Evolutionary conservation across 2,329 filamentous ascomycete species (phyloP).

Genomic region (Elsinoe arachidis): DNA sequence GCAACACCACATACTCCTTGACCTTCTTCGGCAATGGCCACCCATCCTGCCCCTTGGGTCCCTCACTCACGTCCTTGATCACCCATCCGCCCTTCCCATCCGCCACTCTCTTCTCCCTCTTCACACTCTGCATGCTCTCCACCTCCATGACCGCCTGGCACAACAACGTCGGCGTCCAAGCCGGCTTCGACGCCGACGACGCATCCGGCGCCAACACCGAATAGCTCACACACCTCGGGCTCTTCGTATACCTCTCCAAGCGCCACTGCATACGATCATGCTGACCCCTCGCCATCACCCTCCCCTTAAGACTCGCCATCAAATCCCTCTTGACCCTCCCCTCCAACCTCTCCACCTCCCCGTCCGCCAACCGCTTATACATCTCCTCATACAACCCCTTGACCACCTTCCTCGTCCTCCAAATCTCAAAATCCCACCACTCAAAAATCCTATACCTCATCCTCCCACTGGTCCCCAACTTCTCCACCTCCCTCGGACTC

Average conservation of each 20-base stretch:
- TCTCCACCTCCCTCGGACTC: constrained; percentile 18
- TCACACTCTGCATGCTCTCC: constrained; percentile 16
- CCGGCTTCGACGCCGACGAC: constrained; percentile 20
- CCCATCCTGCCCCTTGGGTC: constrained; percentile 26
- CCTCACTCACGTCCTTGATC: constrained; percentile 26
- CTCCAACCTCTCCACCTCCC: constrained; percentile 24
- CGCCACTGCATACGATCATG: constrained; percentile 23
- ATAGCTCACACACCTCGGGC: constrained; percentile 23
- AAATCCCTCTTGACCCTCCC: constrained; percentile 20
- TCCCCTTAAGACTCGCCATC: constrained; percentile 23
- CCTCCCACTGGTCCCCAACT: constrained; percentile 23
- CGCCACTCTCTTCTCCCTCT: constrained; percentile 23
- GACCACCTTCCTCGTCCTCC: constrained; percentile 30
- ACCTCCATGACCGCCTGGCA: constrained; percentile 19
- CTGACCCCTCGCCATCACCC: constrained; percentile 30
- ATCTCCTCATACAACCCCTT: constrained; percentile 36
- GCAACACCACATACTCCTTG: constrained; percentile 44
- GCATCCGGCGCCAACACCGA: constrained; percentile 25
- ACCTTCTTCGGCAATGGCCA: constrained; percentile 29
- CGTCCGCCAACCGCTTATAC: constrained; percentile 40
- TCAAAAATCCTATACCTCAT: constrained; percentile 2
- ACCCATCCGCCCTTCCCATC: constrained; percentile 17
- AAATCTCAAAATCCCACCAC: constrained; percentile 23
- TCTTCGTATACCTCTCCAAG: constrained; percentile 22
- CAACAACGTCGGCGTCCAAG: constrained; percentile 16